phyloP scores from a whole-genome alignment of 805 yeast species.

The Wickerhamomyces bovis region DNA sequence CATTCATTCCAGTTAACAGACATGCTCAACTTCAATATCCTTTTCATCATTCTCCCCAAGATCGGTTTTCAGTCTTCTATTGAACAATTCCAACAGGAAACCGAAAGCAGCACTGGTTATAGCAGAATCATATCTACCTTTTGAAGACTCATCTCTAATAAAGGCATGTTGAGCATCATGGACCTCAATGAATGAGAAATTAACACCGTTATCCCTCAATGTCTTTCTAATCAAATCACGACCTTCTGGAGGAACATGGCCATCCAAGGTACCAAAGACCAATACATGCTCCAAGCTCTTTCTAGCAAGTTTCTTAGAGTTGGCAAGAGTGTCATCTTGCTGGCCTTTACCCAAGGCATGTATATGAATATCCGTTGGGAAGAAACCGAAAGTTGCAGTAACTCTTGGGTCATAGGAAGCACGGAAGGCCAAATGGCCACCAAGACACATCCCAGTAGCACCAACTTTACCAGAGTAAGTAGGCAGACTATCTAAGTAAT shows the following conservation, averaged over 20 bases:
- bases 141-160: constrained; percentile 70
- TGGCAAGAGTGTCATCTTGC: constrained; percentile 58
- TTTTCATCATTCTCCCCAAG: constrained; percentile 58
- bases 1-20: constrained; percentile 44
- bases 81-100: constrained; percentile 64
- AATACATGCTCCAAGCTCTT: constrained; percentile 53
- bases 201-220: constrained; percentile 52
- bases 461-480: constrained; percentile 73
- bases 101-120: constrained; percentile 61
- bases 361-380: constrained; percentile 75
- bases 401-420: constrained; percentile 62
- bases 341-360: constrained; percentile 58
- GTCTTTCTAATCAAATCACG: constrained; percentile 62
- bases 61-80: constrained; percentile 60
- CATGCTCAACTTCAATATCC: constrained; percentile 47
- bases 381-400: constrained; percentile 65
- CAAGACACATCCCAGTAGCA: constrained; percentile 83
- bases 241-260: constrained; percentile 76
- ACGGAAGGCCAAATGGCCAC: constrained; percentile 77
- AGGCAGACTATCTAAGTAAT: constrained; percentile 47
- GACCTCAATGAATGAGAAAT: constrained; percentile 66
- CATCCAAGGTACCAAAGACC: constrained; percentile 74
- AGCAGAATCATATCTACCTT: constrained; percentile 81
- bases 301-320: constrained; percentile 45
- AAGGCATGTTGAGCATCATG: constrained; percentile 83